Conservation (phyloP, 1,284 basidiomycete genomes). For the Cryptococcus sp. region DNA sequence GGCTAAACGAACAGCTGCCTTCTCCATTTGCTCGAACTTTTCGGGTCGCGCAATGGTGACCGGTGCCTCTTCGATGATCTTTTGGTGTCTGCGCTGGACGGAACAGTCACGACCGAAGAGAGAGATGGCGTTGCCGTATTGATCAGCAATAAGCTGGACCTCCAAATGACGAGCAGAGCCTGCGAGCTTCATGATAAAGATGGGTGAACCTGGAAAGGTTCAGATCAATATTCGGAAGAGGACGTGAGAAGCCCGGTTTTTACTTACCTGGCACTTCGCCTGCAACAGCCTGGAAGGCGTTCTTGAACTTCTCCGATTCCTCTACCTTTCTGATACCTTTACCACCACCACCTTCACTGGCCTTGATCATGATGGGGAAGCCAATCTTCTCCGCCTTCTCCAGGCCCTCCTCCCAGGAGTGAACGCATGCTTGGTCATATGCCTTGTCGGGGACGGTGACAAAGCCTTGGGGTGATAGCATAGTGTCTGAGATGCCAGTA, state of each 20-base stretch:
- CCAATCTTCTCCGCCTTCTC: constrained; percentile 83
- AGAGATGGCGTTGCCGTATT: constrained; percentile 99
- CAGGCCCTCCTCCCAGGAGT: constrained; percentile 85
- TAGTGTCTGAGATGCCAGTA: constrained; percentile 87
- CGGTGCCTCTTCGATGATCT: constrained; percentile 99
- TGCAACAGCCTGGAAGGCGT: constrained; percentile 87
- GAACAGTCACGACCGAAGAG: constrained; percentile 99
- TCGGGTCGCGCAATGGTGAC: constrained; percentile 93
- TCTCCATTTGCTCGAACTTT: constrained; percentile 96
- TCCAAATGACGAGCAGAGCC: constrained; percentile 96
- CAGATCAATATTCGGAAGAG: neutral
- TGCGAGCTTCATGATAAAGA: constrained; percentile 99
- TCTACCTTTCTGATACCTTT: constrained; percentile 98
- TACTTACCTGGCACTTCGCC: constrained; percentile 90
- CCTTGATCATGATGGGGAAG: constrained; percentile 99
- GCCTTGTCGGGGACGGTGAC: constrained; percentile 92
- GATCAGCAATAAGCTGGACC: constrained; percentile 97
- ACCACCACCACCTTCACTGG: constrained; percentile 97
- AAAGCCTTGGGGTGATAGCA: constrained; percentile 82
- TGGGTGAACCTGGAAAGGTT: constrained; percentile 80
- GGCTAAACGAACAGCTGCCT: constrained; percentile 93
- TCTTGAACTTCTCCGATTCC: constrained; percentile 81
- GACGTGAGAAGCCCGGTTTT: neutral
- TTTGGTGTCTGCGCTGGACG: constrained; percentile 98
- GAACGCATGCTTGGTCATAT: constrained; percentile 88